Conservation (phyloP, 2,329 filamentous ascomycete genomes). For the Claviceps cyperi region DNA sequence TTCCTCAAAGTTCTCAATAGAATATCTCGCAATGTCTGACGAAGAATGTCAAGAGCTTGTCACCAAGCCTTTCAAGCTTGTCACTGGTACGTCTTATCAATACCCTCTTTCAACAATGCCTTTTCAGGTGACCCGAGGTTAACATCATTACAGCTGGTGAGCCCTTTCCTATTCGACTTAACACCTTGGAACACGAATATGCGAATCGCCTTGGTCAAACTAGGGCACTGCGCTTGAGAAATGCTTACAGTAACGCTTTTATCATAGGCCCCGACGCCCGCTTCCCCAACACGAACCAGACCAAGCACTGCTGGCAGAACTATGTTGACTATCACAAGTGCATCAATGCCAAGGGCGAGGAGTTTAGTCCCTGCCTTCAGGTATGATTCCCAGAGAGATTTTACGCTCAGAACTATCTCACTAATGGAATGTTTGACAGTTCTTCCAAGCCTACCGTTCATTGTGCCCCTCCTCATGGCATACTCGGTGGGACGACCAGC, state of each 20-base stretch:
- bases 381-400: constrained; percentile 33
- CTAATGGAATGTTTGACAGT: constrained; percentile 37
- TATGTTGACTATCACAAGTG: constrained; percentile 99
- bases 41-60: constrained; percentile 61
- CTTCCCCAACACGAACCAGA: constrained; percentile 96
- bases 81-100: constrained; percentile 64
- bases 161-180: constrained; percentile 11
- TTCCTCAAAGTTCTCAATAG: constrained; percentile 14
- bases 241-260: constrained; percentile 7
- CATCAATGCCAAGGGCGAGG: constrained; percentile 94
- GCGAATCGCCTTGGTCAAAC: constrained; percentile 16
- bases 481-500: constrained; percentile 91
- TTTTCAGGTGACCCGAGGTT: constrained; percentile 24
- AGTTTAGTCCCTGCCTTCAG: constrained; percentile 94
- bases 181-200: constrained; percentile 7
- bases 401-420: neutral
- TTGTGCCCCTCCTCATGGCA: constrained; percentile 94
- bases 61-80: constrained; percentile 99
- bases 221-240: neutral
- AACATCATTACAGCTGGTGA: constrained; percentile 32
- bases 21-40: constrained; percentile 65
- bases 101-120: constrained; percentile 22
- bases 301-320: constrained; percentile 99
- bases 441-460: constrained; percentile 91
- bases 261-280: constrained; percentile 85